Conservation (phyloP, 768 basidiomycete species). For the Tubosaeta brunneosetosa region DNA sequence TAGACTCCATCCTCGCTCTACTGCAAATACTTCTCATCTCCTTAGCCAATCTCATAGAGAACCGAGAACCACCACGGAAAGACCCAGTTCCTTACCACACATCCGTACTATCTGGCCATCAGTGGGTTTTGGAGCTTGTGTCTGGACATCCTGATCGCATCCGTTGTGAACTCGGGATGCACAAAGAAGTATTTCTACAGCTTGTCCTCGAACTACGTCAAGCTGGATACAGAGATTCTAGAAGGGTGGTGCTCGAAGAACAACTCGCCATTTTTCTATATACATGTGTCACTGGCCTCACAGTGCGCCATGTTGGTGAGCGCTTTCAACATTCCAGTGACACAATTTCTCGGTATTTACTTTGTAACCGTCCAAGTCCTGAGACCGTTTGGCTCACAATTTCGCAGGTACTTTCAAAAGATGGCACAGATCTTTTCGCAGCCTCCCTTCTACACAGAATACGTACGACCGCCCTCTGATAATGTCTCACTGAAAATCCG, state of each 20-base stretch:
- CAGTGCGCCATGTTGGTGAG: neutral
- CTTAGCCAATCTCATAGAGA: neutral
- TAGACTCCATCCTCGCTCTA: neutral
- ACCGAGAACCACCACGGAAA: neutral
- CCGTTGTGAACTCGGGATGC: neutral
- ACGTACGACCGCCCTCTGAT: constrained; percentile 17
- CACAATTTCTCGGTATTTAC: neutral
- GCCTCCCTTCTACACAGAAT: constrained; percentile 6
- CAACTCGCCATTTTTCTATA: neutral
- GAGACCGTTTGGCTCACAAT: neutral
- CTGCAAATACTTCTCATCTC: neutral
- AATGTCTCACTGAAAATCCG: too few relatives aligned
- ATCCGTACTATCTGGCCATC: neutral
- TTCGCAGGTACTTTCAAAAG: neutral
- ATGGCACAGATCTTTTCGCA: neutral
- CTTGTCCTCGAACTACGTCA: neutral
- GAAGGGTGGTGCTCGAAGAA: neutral
- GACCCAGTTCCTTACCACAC: neutral
- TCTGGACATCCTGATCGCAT: neutral
- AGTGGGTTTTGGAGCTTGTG: neutral
- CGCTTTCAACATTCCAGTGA: neutral
- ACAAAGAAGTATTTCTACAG: neutral
- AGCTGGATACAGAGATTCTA: neutral
- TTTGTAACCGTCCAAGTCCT: neutral
- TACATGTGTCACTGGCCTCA: neutral